A percentile compares a stretch with the other conserved stretches of the same genome.
Conservation (phyloP, 2,329 filamentous ascomycete species). For the Trichophyton verrucosum region DNA sequence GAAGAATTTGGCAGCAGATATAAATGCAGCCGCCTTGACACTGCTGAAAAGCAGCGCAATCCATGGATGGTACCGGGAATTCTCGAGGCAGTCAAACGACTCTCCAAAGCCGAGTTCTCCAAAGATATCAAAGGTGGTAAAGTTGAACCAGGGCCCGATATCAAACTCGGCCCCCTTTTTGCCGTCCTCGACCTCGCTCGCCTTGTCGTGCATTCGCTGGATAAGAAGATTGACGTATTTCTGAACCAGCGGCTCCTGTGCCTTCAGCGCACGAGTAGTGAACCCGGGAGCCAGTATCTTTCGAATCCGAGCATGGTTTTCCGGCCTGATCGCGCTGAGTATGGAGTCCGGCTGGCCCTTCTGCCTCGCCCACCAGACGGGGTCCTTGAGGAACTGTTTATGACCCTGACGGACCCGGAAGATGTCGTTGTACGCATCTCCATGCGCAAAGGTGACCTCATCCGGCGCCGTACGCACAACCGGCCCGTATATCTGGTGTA, state of each 20-base stretch:
- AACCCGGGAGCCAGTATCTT: slow-evolving; percentile 27
- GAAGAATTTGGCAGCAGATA: slow-evolving; percentile 4
- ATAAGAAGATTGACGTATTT: slow-evolving; percentile 24
- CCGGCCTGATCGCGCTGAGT: slow-evolving; percentile 2
- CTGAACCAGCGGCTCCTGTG: slow-evolving; percentile 26
- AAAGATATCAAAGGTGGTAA: slow-evolving; percentile 24
- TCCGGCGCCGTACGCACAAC: slow-evolving; percentile 22
- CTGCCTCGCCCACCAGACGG: background rate
- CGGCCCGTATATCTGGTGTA: slow-evolving; percentile 21
- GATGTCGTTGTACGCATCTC: slow-evolving; percentile 22
- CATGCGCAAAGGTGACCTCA: slow-evolving; percentile 18
- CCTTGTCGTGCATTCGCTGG: slow-evolving; percentile 15
- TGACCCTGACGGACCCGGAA: slow-evolving; percentile 14
- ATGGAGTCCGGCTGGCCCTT: slow-evolving; percentile 1
- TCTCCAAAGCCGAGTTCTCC: slow-evolving; percentile 24
- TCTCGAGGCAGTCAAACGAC: slow-evolving; percentile 20
- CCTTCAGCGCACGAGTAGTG: slow-evolving; percentile 27
- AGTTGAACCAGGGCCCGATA: slow-evolving; percentile 24
- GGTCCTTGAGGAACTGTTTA: slow-evolving; percentile 7
- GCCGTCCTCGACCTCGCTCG: background rate
- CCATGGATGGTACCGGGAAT: slow-evolving; percentile 19
- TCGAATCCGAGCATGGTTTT: slow-evolving; percentile 14
- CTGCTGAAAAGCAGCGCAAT: slow-evolving; percentile 17
- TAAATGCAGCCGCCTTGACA: slow-evolving; percentile 6
- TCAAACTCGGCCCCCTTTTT: slow-evolving; percentile 11